Evolutionary conservation across 345 rosid species (phyloP), one percentile per base, ranked within the genome.

Genomic region (Eucalyptus shirleyi): DNA sequence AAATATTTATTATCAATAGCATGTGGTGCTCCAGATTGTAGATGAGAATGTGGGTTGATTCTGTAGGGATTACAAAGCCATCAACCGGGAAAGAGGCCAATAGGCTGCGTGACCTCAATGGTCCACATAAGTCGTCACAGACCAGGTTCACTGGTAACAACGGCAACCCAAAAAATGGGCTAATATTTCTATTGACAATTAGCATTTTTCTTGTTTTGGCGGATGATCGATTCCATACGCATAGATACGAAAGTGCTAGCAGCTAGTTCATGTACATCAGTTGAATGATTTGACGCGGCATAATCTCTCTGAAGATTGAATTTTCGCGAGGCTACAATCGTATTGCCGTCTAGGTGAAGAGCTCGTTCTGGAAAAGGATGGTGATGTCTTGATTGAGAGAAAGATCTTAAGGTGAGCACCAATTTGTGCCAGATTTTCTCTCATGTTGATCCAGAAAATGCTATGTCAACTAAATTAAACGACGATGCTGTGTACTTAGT

Each of bases 1-100:
- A 77, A 40, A 7, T 21, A 21, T 40, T 10, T 23, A 40, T 37
- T 11, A 6, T 77, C 28, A 8, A 0, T 69, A 34, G 24, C 0
- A 6, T 65, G 40, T 17, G 40, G 14, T 69, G 44, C 81, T 34
- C 44, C 40, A 69, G 83, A 77, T 77, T 77, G 83, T 19, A 37
- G 45, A 19, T 72, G 83, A 72, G 42, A 72, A 19, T 40, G 28
- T 13, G 12, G 23, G 47, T 77, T 21, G 83, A 40, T 77, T 40
- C 47, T 77, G 2, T 42, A 40, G 83, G 30, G 30, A 77, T 77
- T 21, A 21, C 83, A 4, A 21, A 77, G 28, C 47, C 83, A 40
- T 77, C 47, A 77, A 40, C 83, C 5, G 3, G 83, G 45, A 19
- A 34, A 37, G 28, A 77, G 83, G 42, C 47, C 47, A 77, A 21